Base-by-base conservation (phyloP, 2,329 filamentous ascomycete genomes). In the Diaporthe batatas region DNA sequence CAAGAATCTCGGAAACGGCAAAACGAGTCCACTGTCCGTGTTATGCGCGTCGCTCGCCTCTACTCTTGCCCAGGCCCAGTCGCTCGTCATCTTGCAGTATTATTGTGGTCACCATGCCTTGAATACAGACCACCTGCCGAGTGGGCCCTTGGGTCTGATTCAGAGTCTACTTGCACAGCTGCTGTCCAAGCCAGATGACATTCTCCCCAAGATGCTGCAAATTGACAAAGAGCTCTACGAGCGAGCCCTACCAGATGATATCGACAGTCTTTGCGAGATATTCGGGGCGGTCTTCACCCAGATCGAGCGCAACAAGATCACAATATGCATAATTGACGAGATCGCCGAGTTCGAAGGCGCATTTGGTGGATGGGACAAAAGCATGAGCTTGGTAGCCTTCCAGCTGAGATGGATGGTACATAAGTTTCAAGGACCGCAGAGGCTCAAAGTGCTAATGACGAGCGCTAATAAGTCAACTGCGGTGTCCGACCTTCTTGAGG, bases 1-100 rank as follows among this genome's bases (percentile, higher is more conserved):
- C 44, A 59, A 70, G 2, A 10, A 11, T 29, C 51, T 54, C 10
- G 49, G 57, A 0, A 42, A 71, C 18, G 57, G 68, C 29, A 71
- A 71, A n/a, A 71, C 68, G 1, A 71, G 68, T 6, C 68, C 68
- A 3, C 68, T 71, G 2, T 64, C 68, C n/a, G 47, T 71, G 2
- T 44, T 71, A 7, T 71, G 57, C 23, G 57, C 68, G 4, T 71
- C 68, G 0, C 44, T 64, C 6, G 68, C 42, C 8, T 44, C 68
- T 5, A 42, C 58, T 14, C 44, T 71, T 10, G n/a, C 12, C 23
- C 16, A 71, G 8, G 62, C 68, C 1, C 16, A 39, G 4, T 64
- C 68, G 14, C 47, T 71, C 2, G 32, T 64, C 25, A 39, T 55
- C 1, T 25, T 71, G 23, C 44, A 71, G 14, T 71, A 71, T 14